Evolutionary conservation across 306 rosid species (phyloP).

Genomic region (Sicyos baderoa): DNA sequence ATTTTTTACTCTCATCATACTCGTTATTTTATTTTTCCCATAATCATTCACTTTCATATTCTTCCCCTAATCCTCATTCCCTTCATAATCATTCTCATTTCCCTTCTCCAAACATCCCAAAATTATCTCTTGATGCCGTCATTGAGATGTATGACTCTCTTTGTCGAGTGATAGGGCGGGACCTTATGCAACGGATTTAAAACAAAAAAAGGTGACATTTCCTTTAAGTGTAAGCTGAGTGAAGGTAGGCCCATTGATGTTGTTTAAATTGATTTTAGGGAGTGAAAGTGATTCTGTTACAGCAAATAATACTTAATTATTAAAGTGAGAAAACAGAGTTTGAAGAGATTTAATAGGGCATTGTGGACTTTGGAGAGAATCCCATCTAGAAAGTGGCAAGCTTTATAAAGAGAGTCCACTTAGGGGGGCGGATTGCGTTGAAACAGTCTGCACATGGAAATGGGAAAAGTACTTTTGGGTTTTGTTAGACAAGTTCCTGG

Average conservation of each 20-base stretch:
- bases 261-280: background rate
- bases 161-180: background rate
- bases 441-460: conserved; percentile 4
- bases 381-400: conserved; percentile 8
- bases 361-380: conserved; percentile 7
- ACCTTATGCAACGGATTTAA: background rate
- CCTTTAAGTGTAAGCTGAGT: conserved; percentile 2
- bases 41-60: no score
- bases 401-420: conserved; percentile 12
- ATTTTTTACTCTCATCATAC: no score
- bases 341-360: background rate
- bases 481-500: conserved; percentile 12
- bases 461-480: conserved; percentile 2
- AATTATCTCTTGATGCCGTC: background rate
- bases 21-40: no score
- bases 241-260: background rate
- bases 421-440: conserved; percentile 1
- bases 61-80: no score
- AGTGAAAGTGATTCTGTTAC: background rate
- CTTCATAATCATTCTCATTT: no score
- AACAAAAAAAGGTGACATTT: background rate
- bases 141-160: background rate
- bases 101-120: no score
- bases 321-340: conserved; percentile 8
- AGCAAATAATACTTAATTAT: conserved; percentile 1